A percentile compares a stretch with the other conserved stretches of the same genome.
Evolutionary conservation across 1,139 yeast species (phyloP).

Genomic region (Diutina ranongensis): DNA sequence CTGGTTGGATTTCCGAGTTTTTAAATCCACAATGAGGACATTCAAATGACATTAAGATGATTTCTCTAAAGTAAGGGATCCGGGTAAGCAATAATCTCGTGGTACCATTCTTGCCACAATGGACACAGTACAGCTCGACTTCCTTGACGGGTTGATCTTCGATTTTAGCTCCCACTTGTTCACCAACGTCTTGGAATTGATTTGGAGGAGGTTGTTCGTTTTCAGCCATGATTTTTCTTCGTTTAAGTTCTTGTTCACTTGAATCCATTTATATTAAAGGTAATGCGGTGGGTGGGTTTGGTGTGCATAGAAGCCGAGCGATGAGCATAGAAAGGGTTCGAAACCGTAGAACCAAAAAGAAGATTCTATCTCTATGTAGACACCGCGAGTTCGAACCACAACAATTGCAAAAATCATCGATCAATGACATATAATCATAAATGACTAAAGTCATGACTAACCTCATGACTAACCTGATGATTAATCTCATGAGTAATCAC

Average conservation of each 20-base stretch:
- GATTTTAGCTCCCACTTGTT: conserved; percentile 36
- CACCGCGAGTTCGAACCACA: no score
- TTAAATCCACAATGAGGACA: conserved; percentile 92
- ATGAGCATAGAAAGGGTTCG: background rate
- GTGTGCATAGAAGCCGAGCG: background rate
- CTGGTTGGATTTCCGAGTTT: conserved; percentile 91
- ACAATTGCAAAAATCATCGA: no score
- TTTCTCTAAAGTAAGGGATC: conserved; percentile 87
- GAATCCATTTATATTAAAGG: background rate
- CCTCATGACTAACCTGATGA: no score
- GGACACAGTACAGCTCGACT: conserved; percentile 90
- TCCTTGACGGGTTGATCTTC: conserved; percentile 96
- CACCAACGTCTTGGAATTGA: background rate
- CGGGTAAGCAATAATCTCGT: conserved; percentile 77
- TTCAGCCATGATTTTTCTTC: conserved; percentile 4
- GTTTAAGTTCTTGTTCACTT: background rate
- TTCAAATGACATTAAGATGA: conserved; percentile 87
- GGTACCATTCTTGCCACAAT: conserved; percentile 76
- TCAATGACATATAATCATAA: no score
- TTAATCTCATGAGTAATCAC: no score
- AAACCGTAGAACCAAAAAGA: no score
- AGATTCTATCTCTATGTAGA: no score
- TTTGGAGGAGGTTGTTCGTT: background rate
- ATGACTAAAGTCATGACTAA: no score
- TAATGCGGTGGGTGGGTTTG: background rate